These are phyloP conservation scores for Pseudozyma hubeiensis DNA, from an alignment of 1,284 basidiomycete species.

Conservation along the genomic window DNA sequence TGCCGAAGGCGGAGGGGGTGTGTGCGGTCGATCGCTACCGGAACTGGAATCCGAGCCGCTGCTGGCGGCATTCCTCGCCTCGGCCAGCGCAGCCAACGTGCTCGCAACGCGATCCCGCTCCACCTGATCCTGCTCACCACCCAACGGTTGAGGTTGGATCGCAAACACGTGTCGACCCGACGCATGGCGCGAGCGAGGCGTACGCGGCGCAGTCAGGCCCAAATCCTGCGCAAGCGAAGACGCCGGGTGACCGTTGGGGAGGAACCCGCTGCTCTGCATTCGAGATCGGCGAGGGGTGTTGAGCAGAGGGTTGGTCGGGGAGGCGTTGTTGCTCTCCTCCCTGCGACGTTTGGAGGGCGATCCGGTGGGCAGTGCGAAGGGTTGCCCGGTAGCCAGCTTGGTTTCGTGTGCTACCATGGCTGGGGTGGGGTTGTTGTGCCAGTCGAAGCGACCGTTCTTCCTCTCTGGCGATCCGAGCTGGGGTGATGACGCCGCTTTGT, in stretches of 20 bases:
- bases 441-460: conserved; percentile 44
- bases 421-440: conserved; percentile 52
- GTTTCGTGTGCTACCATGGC: conserved; percentile 43
- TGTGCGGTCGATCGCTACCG: conserved; percentile 23
- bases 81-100: conserved; percentile 37
- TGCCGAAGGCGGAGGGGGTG: conserved; percentile 9
- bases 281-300: conserved; percentile 22
- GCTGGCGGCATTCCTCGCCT: conserved; percentile 16
- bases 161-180: conserved; percentile 27
- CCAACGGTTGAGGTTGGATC: conserved; percentile 5
- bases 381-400: conserved; percentile 21
- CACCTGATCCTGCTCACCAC: conserved; percentile 35
- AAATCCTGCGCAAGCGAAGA: conserved; percentile 58
- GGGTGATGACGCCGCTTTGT: conserved; percentile 46
- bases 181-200: conserved; percentile 47
- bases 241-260: conserved; percentile 57
- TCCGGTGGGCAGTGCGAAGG: conserved; percentile 34
- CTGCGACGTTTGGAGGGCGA: conserved; percentile 35
- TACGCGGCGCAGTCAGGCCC: conserved; percentile 42
- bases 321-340: conserved; percentile 29
- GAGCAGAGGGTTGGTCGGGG: conserved; percentile 7
- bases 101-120: conserved; percentile 49
- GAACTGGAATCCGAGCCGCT: conserved; percentile 34
- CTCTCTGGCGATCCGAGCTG: conserved; percentile 53
- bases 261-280: conserved; percentile 40